Evolutionary conservation across 2,329 filamentous ascomycete species (phyloP).

Genomic region (Aspergillus clavatus): DNA sequence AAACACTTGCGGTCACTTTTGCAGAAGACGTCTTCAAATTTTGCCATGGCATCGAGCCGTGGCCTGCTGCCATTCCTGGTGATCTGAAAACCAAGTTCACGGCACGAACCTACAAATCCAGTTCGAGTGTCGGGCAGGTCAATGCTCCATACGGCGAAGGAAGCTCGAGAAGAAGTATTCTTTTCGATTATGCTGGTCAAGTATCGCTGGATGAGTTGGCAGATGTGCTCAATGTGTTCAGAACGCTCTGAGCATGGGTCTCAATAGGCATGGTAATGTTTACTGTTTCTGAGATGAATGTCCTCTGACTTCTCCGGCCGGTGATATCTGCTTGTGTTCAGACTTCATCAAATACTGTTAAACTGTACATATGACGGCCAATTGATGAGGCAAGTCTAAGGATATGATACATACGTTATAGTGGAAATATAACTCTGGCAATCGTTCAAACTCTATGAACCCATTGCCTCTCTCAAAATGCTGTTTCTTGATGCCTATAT

Average conservation of each 20-base stretch:
- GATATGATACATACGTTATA: too few relatives aligned
- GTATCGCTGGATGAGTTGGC: conserved; percentile 23
- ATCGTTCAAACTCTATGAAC: too few relatives aligned
- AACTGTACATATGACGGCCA: too few relatives aligned
- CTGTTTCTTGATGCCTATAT: too few relatives aligned
- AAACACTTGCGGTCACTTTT: conserved; percentile 28
- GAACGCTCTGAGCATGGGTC: not conserved
- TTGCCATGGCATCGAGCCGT: conserved; percentile 33
- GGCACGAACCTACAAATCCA: conserved; percentile 26
- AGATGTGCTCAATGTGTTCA: conserved; percentile 14
- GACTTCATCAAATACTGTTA: too few relatives aligned
- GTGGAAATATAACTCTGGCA: too few relatives aligned
- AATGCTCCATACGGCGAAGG: conserved; percentile 18
- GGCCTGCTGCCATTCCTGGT: conserved; percentile 20
- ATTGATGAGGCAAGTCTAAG: too few relatives aligned
- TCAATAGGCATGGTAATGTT: not conserved
- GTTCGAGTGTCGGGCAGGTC: conserved; percentile 7
- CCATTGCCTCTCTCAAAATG: too few relatives aligned
- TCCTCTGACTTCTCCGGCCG: too few relatives aligned
- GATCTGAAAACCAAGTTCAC: conserved; percentile 18
- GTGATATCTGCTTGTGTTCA: too few relatives aligned
- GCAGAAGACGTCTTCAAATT: conserved; percentile 39
- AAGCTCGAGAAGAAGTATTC: conserved; percentile 17
- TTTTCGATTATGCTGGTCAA: conserved; percentile 21
- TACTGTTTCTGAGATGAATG: too few relatives aligned